Evolutionary conservation across 345 rosid genomes (phyloP), one percentile per base, ranked within the genome.

Genomic region (Reutealis trisperma): DNA sequence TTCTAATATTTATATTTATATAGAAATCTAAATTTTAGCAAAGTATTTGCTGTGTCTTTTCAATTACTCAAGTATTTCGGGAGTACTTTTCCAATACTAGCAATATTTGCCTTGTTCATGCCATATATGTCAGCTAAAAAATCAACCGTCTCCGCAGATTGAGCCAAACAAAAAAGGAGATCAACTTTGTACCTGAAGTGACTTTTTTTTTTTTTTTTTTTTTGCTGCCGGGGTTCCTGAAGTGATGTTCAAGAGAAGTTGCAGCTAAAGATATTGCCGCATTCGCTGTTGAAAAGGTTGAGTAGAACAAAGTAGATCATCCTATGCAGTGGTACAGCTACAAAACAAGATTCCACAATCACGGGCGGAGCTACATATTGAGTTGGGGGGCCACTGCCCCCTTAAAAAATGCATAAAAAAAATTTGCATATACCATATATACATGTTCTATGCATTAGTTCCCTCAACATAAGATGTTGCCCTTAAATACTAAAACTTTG

Each of bases 61-160:
- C 30, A 27, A 27, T 27, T 27, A 27, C 30, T 27, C 30, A 27
- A 27, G 30, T 27, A 27, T 27, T 27, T 1, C 74, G 21, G 8
- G 1, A 71, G 49, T 21, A 13, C 15, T 54, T 15, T 71, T 2
- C 45, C 51, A 41, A 60, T 18, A 5, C 64, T 71, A 58, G 65
- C 58, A 52, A 13, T 71, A 57, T 41, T 80, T 82, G 78, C 80
- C 77, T 61, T 84, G 84, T 41, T 78, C 84, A 18, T 60, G 82
- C 84, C 86, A 84, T 65, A 84, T 65, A 75, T 78, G 78, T 75
- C 84, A 30, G 78, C 85, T 57, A 84, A 75, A 63, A 84, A 78
- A 63, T 84, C 85, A 67, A 86, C 87, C 87, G 80, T 84, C 79
- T 84, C 85, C 89, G 79, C 84, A 84, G 8, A 65, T 75, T 58